Evolutionary conservation across 2,329 filamentous ascomycete species (phyloP).

Genomic region (Penicillium sp.): DNA sequence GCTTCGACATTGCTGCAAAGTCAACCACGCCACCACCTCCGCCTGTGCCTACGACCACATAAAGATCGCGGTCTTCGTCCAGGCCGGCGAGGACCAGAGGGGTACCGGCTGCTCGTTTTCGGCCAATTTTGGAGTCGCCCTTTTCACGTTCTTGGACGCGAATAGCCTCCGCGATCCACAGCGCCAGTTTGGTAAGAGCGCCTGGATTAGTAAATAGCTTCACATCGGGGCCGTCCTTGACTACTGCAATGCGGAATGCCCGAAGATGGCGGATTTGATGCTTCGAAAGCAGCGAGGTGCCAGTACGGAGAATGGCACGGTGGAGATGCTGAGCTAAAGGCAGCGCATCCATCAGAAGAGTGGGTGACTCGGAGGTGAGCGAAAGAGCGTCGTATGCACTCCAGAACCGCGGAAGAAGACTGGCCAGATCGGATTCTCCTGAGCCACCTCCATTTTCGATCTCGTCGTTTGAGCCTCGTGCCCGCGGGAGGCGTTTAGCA

Average conservation of each 20-base stretch:
- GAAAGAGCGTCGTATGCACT: slow-evolving; percentile 58
- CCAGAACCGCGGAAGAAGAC: slow-evolving; percentile 52
- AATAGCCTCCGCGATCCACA: slow-evolving; percentile 93
- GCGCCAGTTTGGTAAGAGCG: slow-evolving; percentile 84
- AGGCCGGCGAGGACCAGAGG: slow-evolving; percentile 88
- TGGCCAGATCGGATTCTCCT: slow-evolving; percentile 28
- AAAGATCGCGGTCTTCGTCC: slow-evolving; percentile 82
- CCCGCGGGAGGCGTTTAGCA: slow-evolving; percentile 26
- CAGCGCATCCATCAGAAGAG: slow-evolving; percentile 68
- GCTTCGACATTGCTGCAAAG: slow-evolving; percentile 65
- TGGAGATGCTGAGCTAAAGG: slow-evolving; percentile 85
- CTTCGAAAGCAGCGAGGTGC: slow-evolving; percentile 87
- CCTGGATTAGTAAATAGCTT: slow-evolving; percentile 89
- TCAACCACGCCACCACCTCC: slow-evolving; percentile 74
- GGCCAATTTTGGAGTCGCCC: slow-evolving; percentile 58
- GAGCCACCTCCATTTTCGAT: slow-evolving; percentile 16
- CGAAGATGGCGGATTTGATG: slow-evolving; percentile 88
- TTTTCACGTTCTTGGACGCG: slow-evolving; percentile 83
- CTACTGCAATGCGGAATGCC: slow-evolving; percentile 90
- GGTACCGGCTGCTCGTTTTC: slow-evolving; percentile 55
- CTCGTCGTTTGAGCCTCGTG: slow-evolving; percentile 19
- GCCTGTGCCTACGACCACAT: slow-evolving; percentile 89
- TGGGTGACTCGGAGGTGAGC: slow-evolving; percentile 45
- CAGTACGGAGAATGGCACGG: slow-evolving; percentile 87
- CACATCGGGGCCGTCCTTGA: slow-evolving; percentile 91